Evolutionary conservation across 2,329 filamentous ascomycete species (phyloP).

Genomic region (Tympanopsis confertula): DNA sequence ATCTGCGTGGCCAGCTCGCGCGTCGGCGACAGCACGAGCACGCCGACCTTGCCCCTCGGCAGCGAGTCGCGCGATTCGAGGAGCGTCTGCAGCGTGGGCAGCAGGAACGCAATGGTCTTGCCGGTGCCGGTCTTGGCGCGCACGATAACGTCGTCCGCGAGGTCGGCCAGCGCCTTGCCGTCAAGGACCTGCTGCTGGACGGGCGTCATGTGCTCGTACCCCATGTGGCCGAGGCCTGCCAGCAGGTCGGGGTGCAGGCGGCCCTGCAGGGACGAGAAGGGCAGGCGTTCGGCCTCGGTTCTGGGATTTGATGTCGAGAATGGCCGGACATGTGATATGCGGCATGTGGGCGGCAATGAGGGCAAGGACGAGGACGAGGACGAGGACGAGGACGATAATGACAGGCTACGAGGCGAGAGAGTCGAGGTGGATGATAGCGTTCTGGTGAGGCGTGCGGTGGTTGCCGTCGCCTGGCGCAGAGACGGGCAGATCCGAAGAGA

Average conservation of each 20-base stretch:
- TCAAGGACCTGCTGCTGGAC: not conserved
- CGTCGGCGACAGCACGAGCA: conserved; percentile 52
- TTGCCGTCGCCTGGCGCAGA: too few relatives aligned
- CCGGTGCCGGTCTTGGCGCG: conserved; percentile 61
- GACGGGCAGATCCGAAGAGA: too few relatives aligned
- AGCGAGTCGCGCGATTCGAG: conserved; percentile 49
- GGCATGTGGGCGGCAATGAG: too few relatives aligned
- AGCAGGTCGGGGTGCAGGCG: not conserved
- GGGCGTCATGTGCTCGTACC: not conserved
- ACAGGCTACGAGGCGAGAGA: too few relatives aligned
- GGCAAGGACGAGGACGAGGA: too few relatives aligned
- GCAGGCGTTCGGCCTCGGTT: too few relatives aligned
- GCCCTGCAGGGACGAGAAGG: not conserved
- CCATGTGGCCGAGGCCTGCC: not conserved
- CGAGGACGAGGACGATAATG: too few relatives aligned
- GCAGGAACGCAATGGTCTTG: conserved; percentile 56
- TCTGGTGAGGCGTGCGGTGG: too few relatives aligned
- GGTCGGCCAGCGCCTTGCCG: not conserved
- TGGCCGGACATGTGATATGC: too few relatives aligned
- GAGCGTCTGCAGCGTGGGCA: conserved; percentile 58
- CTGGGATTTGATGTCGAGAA: too few relatives aligned
- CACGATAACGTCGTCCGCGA: conserved; percentile 41
- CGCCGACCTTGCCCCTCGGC: conserved; percentile 49
- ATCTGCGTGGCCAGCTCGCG: conserved; percentile 57
- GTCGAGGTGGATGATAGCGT: too few relatives aligned